Conservation (phyloP, 192 early-diverging fungal genomes). For the Fimicolochytrium jonesii region DNA sequence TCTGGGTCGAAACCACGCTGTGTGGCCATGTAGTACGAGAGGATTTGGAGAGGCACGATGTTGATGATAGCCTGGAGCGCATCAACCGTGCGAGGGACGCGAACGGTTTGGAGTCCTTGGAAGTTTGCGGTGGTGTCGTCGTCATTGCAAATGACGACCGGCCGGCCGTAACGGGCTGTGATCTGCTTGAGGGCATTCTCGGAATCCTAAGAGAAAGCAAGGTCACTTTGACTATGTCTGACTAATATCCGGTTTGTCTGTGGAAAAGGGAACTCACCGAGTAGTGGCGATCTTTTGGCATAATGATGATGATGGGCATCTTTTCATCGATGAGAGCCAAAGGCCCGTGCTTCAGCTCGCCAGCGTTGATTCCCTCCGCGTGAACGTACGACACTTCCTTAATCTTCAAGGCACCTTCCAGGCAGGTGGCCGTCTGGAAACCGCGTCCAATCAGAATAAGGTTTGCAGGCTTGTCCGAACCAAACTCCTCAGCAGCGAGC, state of each 20-base stretch:
- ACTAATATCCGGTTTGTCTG: no score
- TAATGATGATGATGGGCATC: conserved; percentile 82
- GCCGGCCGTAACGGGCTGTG: conserved; percentile 51
- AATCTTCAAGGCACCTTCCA: conserved; percentile 61
- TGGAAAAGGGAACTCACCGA: conserved; percentile 57
- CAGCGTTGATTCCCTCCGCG: conserved; percentile 58
- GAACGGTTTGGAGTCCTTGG: conserved; percentile 34
- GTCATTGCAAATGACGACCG: conserved; percentile 49
- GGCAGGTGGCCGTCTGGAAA: conserved; percentile 55
- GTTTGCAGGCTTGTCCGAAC: conserved; percentile 37
- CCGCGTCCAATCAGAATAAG: conserved; percentile 55
- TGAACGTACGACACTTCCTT: conserved; percentile 64
- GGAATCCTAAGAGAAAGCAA: conserved; percentile 35
- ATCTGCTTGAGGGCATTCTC: conserved; percentile 58
- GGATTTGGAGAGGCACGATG: conserved; percentile 55
- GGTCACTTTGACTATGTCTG: no score
- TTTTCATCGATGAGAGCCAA: conserved; percentile 54
- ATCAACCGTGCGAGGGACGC: conserved; percentile 53
- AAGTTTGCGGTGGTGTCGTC: conserved; percentile 36
- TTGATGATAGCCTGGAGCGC: conserved; percentile 57
- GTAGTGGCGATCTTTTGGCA: conserved; percentile 96
- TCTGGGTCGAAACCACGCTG: conserved; percentile 92
- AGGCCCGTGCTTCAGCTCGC: conserved; percentile 62
- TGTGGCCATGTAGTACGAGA: conserved; percentile 63
- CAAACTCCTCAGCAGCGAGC: conserved; percentile 32